Percentiles rank a stretch among this genome's conserved stretches.
These are phyloP conservation scores for Zygosaccharomyces sapae DNA, from an alignment of 1,139 yeast genomes.

Conservation along the genomic window DNA sequence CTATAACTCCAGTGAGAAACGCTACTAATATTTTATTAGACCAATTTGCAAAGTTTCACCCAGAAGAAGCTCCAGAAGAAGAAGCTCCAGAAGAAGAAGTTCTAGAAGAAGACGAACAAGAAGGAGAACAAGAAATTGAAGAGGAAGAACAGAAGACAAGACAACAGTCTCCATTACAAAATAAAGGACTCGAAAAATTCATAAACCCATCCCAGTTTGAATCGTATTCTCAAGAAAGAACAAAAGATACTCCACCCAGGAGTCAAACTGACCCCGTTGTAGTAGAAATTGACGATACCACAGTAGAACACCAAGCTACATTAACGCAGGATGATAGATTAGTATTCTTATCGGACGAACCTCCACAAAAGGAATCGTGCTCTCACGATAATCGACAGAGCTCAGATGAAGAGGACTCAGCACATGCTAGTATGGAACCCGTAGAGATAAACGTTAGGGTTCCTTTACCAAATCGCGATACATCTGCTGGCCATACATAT, in stretches of 20 bases:
- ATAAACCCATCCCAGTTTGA: slow-evolving; percentile 6
- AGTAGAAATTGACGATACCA: slow-evolving; percentile 26
- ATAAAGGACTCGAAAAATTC: slow-evolving; percentile 1
- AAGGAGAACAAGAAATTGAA: too few relatives aligned
- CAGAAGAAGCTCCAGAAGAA: background rate
- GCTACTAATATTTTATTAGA: background rate
- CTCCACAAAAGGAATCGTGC: background rate
- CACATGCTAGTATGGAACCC: slow-evolving; percentile 11
- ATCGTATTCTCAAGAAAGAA: background rate
- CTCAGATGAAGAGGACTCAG: slow-evolving; percentile 6
- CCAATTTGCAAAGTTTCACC: background rate
- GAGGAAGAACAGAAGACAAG: too few relatives aligned
- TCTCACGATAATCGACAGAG: background rate
- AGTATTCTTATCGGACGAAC: slow-evolving; percentile 15
- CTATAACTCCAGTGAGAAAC: background rate
- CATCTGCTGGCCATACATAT: slow-evolving; percentile 2
- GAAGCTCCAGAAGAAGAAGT: background rate
- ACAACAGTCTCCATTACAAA: background rate
- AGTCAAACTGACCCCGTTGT: slow-evolving; percentile 12
- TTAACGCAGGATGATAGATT: slow-evolving; percentile 18
- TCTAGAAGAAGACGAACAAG: too few relatives aligned
- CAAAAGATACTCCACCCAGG: background rate
- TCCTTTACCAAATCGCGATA: slow-evolving; percentile 1
- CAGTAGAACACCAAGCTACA: slow-evolving; percentile 20
- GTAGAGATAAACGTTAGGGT: slow-evolving; percentile 17